Conservation (phyloP, 2,329 filamentous ascomycete genomes). For the Rhynchosporium secalis region DNA sequence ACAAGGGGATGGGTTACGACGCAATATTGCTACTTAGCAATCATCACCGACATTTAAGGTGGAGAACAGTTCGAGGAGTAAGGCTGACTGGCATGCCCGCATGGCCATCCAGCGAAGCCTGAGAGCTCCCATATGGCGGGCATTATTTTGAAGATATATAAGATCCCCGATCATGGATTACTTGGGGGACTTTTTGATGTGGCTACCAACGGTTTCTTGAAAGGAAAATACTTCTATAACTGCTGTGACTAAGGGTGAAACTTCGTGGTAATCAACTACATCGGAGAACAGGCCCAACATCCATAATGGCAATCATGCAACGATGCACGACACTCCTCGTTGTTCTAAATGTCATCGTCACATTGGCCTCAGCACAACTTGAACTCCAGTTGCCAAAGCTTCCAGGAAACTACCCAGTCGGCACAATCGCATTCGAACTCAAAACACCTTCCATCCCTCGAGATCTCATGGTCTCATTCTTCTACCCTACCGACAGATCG, state of each 20-base stretch:
- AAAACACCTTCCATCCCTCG: slow-evolving; percentile 17
- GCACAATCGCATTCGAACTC: slow-evolving; percentile 19
- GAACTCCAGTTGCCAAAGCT: slow-evolving; percentile 15
- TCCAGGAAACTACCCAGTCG: slow-evolving; percentile 9
- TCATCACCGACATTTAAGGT: neutral
- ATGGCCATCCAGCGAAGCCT: neutral
- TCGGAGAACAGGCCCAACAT: neutral
- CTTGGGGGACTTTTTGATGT: too few species aligned
- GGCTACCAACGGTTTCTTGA: too few species aligned
- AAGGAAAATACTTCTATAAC: too few species aligned
- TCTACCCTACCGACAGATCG: slow-evolving; percentile 20
- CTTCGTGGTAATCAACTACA: neutral
- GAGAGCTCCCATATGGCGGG: neutral
- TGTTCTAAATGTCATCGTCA: neutral
- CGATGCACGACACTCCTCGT: neutral
- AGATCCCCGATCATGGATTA: neutral
- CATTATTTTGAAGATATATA: neutral
- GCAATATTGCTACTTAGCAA: neutral
- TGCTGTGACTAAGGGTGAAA: too few species aligned
- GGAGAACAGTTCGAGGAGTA: neutral
- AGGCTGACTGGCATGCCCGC: neutral
- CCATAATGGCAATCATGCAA: neutral
- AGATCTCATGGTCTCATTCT: slow-evolving; percentile 28
- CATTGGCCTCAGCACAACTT: neutral
- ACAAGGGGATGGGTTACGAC: neutral